Conservation (phyloP, 257 asterid genomes). For the Henckelia pumila region DNA sequence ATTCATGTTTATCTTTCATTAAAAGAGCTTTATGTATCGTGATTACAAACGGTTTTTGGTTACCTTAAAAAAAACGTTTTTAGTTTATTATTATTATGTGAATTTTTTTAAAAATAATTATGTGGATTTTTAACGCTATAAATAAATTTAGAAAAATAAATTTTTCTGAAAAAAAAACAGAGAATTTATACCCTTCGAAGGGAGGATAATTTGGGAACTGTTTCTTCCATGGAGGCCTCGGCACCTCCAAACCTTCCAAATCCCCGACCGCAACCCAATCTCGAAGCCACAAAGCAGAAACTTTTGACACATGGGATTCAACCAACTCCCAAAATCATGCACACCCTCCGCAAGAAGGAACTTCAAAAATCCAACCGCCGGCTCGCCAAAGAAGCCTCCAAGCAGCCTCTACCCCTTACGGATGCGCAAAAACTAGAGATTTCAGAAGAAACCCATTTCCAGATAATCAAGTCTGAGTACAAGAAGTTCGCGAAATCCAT, state of each 20-base stretch:
- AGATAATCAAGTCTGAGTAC: constrained; percentile 63
- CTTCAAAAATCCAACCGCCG: constrained; percentile 82
- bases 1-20: too few species aligned
- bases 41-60: too few species aligned
- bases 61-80: too few species aligned
- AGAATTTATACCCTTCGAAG: too few species aligned
- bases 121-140: too few species aligned
- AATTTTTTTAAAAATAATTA: too few species aligned
- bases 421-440: constrained; percentile 44
- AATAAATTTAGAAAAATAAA: too few species aligned
- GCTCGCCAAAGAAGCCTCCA: constrained; percentile 53
- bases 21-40: too few species aligned
- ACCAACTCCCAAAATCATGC: constrained; percentile 84
- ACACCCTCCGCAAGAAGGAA: constrained; percentile 81
- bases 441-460: constrained; percentile 61
- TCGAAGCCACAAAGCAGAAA: constrained; percentile 50
- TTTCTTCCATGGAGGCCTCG: constrained; percentile 67
- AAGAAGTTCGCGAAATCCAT: constrained; percentile 44
- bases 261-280: constrained; percentile 43
- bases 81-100: too few species aligned
- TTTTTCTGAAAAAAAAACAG: too few species aligned
- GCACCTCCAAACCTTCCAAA: constrained; percentile 52
- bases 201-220: neutral
- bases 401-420: constrained; percentile 48
- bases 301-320: constrained; percentile 52